These are phyloP conservation scores for Sclerotinia borealis DNA, from an alignment of 2,329 filamentous ascomycete species.

Conservation along the genomic window DNA sequence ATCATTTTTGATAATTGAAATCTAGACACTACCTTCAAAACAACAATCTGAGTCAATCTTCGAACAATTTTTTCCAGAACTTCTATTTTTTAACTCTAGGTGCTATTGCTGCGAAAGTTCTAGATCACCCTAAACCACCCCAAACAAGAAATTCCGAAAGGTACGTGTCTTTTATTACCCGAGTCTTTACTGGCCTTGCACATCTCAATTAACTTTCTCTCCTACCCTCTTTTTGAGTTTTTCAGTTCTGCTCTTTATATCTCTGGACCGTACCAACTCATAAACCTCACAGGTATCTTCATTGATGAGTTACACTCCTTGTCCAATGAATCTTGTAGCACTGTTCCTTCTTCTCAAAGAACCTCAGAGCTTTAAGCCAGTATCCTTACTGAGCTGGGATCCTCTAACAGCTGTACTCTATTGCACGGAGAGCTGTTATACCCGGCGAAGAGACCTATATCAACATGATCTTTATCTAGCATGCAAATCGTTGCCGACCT, in stretches of 20 bases:
- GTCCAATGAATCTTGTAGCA: no score
- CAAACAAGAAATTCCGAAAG: background rate
- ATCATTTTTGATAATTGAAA: no score
- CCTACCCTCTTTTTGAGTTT: background rate
- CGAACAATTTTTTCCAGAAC: background rate
- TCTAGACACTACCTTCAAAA: no score
- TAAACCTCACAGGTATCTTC: background rate
- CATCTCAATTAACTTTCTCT: background rate
- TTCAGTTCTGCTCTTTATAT: no score
- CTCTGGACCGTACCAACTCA: no score
- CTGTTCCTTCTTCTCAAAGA: background rate
- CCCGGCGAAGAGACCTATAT: background rate
- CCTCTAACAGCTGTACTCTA: background rate
- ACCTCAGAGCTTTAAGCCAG: background rate
- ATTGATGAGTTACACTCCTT: background rate
- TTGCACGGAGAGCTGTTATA: slow-evolving; percentile 1
- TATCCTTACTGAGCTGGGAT: background rate
- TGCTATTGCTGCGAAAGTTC: background rate
- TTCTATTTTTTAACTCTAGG: background rate
- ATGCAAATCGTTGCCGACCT: background rate
- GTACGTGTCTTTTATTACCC: background rate
- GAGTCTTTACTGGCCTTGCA: no score
- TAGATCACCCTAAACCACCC: background rate
- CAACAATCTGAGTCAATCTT: no score
- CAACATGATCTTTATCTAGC: background rate